phyloP scores from a whole-genome alignment of 1,139 yeast genomes.

The Nakaseomyces sp. region DNA sequence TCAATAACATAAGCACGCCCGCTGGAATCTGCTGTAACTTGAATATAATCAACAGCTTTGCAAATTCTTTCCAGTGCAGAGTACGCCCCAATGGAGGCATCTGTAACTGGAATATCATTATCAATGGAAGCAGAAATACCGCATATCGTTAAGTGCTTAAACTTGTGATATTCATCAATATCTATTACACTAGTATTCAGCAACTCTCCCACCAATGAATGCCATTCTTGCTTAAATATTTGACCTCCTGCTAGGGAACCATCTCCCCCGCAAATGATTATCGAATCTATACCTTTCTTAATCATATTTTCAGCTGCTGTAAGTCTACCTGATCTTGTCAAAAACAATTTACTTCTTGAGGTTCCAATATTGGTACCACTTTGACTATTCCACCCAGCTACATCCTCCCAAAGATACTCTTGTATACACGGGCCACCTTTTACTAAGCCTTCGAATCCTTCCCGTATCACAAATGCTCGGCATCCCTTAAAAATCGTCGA shows the following conservation, averaged over 20 bases:
- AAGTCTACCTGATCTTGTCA: slow-evolving; percentile 76
- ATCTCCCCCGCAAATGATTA: slow-evolving; percentile 98
- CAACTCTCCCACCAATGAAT: slow-evolving; percentile 70
- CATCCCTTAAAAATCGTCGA: slow-evolving; percentile 82
- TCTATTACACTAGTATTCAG: slow-evolving; percentile 47
- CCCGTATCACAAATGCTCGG: slow-evolving; percentile 86
- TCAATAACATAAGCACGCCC: slow-evolving; percentile 96
- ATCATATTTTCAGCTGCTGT: slow-evolving; percentile 77
- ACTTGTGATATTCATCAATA: slow-evolving; percentile 45
- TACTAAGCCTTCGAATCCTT: slow-evolving; percentile 92
- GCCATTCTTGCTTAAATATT: slow-evolving; percentile 89
- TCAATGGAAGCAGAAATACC: slow-evolving; percentile 96
- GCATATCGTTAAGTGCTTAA: slow-evolving; percentile 74
- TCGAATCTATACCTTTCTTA: slow-evolving; percentile 83
- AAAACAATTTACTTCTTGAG: slow-evolving; percentile 84
- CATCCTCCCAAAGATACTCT: slow-evolving; percentile 85
- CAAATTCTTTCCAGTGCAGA: slow-evolving; percentile 90
- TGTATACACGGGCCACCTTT: slow-evolving; percentile 68
- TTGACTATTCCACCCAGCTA: slow-evolving; percentile 78
- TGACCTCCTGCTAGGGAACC: slow-evolving; percentile 98
- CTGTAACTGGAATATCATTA: slow-evolving; percentile 96
- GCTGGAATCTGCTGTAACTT: slow-evolving; percentile 94
- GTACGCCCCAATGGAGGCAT: slow-evolving; percentile 92
- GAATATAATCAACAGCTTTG: slow-evolving; percentile 81
- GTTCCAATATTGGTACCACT: slow-evolving; percentile 98